phyloP scores from a whole-genome alignment of 768 basidiomycete genomes.

The Lactifluus volemus region DNA sequence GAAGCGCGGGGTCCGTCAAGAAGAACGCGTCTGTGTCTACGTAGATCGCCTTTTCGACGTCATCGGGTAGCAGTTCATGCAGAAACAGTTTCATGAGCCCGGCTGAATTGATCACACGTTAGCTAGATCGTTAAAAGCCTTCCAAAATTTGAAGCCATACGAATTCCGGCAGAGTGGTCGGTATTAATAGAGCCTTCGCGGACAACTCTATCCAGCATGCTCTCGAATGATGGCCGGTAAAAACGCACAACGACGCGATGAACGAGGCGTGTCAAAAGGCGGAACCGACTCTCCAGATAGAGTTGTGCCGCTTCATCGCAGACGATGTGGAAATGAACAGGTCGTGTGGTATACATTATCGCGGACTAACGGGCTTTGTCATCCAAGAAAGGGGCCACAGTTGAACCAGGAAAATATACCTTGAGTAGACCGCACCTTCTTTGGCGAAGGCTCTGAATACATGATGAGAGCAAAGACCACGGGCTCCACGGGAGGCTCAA shows the following conservation, averaged over 20 bases:
- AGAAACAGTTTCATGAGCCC: conserved; percentile 48
- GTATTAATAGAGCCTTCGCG: conserved; percentile 39
- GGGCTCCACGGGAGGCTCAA: background rate
- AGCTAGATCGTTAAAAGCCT: background rate
- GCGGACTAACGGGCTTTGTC: conserved; percentile 25
- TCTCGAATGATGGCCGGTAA: conserved; percentile 33
- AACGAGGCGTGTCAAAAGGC: conserved; percentile 31
- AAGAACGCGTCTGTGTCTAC: conserved; percentile 46
- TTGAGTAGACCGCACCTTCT: conserved; percentile 19
- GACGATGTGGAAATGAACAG: conserved; percentile 36
- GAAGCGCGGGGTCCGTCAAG: conserved; percentile 37
- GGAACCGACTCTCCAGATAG: conserved; percentile 32
- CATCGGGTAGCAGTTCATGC: conserved; percentile 39
- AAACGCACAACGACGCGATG: conserved; percentile 34
- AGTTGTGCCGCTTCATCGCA: conserved; percentile 37
- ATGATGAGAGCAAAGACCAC: conserved; percentile 17
- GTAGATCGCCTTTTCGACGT: conserved; percentile 38
- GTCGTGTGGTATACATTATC: conserved; percentile 32
- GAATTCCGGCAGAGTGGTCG: conserved; percentile 40
- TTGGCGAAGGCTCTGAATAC: conserved; percentile 9
- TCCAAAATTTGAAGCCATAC: conserved; percentile 29
- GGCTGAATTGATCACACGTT: conserved; percentile 24
- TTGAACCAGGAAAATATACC: background rate
- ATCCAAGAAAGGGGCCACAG: background rate
- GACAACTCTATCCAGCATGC: conserved; percentile 35